Conservation (phyloP, 345 rosid genomes). For the Melaleuca quinquenervia region DNA sequence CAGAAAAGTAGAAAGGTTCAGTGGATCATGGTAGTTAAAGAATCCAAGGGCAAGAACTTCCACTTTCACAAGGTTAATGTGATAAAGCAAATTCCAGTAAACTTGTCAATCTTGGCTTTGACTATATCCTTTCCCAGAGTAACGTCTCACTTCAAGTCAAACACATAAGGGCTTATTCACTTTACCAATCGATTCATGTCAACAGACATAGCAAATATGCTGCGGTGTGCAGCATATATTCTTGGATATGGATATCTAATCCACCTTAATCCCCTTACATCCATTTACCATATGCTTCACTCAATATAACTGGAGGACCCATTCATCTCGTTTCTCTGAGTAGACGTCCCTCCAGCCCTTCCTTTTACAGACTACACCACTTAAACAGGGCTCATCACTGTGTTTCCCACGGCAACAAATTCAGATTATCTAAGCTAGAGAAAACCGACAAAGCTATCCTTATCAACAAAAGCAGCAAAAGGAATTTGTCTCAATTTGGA, state of each 20-base stretch:
- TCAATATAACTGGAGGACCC: neutral
- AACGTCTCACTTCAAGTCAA: neutral
- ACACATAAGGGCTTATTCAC: neutral
- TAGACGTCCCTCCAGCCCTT: neutral
- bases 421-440: neutral
- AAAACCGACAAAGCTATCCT: neutral
- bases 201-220: neutral
- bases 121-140: neutral
- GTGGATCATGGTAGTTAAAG: neutral
- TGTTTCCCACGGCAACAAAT: neutral
- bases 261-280: neutral
- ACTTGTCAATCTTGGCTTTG: neutral
- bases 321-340: neutral
- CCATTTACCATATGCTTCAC: neutral
- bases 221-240: neutral
- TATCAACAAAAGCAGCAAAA: neutral
- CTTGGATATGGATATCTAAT: neutral
- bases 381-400: neutral
- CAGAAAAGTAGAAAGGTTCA: neutral
- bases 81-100: neutral
- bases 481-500: neutral
- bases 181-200: neutral
- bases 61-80: neutral
- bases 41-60: neutral
- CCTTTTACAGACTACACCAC: neutral